Conservation (phyloP, 1,139 yeast genomes). For the Blastobotrys elegans region DNA sequence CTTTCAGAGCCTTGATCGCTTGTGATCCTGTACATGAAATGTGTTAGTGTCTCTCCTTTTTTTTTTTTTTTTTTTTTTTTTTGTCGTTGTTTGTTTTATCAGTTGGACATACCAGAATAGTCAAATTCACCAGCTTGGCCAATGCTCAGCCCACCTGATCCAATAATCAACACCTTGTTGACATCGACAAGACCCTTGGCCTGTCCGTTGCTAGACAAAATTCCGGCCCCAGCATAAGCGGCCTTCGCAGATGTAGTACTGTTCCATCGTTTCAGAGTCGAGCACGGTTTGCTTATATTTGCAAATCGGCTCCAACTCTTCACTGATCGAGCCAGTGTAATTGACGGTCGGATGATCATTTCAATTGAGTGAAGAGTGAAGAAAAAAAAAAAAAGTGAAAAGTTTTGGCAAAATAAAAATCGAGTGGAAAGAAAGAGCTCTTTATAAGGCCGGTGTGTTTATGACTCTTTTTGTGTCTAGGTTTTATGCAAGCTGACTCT, state of each 20-base stretch:
- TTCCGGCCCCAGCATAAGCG: slow-evolving; percentile 50
- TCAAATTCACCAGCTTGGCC: slow-evolving; percentile 99
- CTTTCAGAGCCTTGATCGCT: slow-evolving; percentile 66
- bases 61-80: neutral
- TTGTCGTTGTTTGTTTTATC: neutral
- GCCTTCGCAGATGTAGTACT: slow-evolving; percentile 6
- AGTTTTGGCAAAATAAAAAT: slow-evolving; percentile 2
- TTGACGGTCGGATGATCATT: slow-evolving; percentile 11
- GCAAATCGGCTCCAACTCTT: neutral
- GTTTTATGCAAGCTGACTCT: slow-evolving; percentile 4
- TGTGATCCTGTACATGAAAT: slow-evolving; percentile 12
- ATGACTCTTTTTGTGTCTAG: slow-evolving; percentile 4
- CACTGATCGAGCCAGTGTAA: slow-evolving; percentile 10
- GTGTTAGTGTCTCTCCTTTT: slow-evolving; percentile 3
- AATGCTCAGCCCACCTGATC: slow-evolving; percentile 95
- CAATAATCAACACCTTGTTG: slow-evolving; percentile 83
- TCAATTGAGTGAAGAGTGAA: neutral
- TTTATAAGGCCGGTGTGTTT: neutral
- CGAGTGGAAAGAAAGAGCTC: slow-evolving; percentile 1
- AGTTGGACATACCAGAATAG: slow-evolving; percentile 59
- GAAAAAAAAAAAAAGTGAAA: neutral
- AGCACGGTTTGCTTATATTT: neutral
- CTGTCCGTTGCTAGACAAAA: slow-evolving; percentile 45
- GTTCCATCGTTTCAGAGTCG: slow-evolving; percentile 4
- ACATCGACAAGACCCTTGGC: slow-evolving; percentile 70